These are phyloP conservation scores for Populus hybrid DNA, from an alignment of 441 rosid species.

Conservation along the genomic window DNA sequence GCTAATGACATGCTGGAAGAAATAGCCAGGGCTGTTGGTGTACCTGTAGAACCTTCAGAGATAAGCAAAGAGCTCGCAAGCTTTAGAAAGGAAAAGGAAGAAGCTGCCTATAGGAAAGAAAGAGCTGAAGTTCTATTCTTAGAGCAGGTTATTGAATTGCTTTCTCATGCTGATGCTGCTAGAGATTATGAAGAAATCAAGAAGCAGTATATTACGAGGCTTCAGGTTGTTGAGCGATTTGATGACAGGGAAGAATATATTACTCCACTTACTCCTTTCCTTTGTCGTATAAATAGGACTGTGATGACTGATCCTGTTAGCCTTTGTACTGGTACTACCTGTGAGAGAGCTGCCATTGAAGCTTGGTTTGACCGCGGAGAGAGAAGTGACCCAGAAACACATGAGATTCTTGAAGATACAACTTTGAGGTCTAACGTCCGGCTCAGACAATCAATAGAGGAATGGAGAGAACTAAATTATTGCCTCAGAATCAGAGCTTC, in stretches of 20 bases:
- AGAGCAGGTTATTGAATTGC: constrained; percentile 69
- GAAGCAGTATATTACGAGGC: constrained; percentile 48
- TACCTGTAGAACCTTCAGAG: constrained; percentile 65
- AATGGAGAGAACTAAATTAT: constrained; percentile 68
- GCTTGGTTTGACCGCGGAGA: constrained; percentile 44
- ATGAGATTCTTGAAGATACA: constrained; percentile 50
- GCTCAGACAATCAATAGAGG: constrained; percentile 62
- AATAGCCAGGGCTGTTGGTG: constrained; percentile 64
- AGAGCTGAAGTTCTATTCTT: constrained; percentile 62
- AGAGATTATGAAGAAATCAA: constrained; percentile 48
- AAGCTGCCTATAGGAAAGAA: constrained; percentile 57
- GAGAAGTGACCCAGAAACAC: constrained; percentile 54
- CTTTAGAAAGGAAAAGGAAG: constrained; percentile 60
- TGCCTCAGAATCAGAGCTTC: constrained; percentile 59
- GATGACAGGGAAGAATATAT: constrained; percentile 45
- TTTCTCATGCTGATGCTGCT: constrained; percentile 72
- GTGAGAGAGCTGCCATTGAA: constrained; percentile 60
- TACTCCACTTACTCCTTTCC: constrained; percentile 47
- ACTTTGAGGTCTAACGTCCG: constrained; percentile 56
- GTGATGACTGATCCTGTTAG: constrained; percentile 71
- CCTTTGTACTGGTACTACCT: constrained; percentile 70
- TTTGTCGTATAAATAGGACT: constrained; percentile 37
- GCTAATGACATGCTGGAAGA: constrained; percentile 63
- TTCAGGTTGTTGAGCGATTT: constrained; percentile 43
- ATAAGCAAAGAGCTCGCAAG: constrained; percentile 61